Base-by-base conservation (phyloP, 2,329 filamentous ascomycete species). In the Stachybotrys echinatus region DNA sequence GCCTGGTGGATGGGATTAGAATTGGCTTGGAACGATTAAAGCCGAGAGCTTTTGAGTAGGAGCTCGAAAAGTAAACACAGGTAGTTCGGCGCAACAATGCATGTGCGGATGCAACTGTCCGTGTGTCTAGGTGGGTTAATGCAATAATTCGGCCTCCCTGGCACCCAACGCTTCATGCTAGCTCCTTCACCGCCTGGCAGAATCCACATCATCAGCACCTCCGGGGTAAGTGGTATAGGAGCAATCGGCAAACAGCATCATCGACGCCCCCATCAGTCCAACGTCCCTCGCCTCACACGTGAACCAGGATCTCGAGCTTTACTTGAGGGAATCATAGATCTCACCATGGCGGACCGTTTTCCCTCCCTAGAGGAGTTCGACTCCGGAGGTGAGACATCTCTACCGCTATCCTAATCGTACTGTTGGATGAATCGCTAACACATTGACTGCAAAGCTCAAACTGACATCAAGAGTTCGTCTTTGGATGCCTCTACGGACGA, bases 341-440 rank as follows among this genome's bases (percentile, higher is more conserved):
- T 46, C 12, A 73, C 62, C 42, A 91, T 91, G 87, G 87, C 87
- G 45, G 86, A 90, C 71, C 76, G 86, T 62, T 91, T 91, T 68
- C 87, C 87, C 60, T 89, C 87, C 43, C 73, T 91, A 60, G 87
- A 91, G 69, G 87, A 91, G 63, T 88, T 91, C 65, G 84, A 88
- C 67, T 79, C 79, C 23, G 80, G 79, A 61, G 79, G 80, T 83
- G 70, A 67, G 75, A 43, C 3, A 6, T 17, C 23, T 23, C 10
- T 34, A 34, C 27, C 27, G 27, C 27, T 34, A 34, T 10, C 27
- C 10, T 34, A 2, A 10, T 14, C 14, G 27, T 34, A 34, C 10
- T 34, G 27, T 5, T n/a, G n/a, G n/a, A n/a, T n/a, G n/a, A n/a
- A n/a, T n/a, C n/a, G 14, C 27, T 34, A 34, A 34, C 14, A 14